Evolutionary conservation across 352 stramenopile genomes (phyloP), one percentile per base, ranked within the genome.

Genomic region (Phytophthora lateralis): DNA sequence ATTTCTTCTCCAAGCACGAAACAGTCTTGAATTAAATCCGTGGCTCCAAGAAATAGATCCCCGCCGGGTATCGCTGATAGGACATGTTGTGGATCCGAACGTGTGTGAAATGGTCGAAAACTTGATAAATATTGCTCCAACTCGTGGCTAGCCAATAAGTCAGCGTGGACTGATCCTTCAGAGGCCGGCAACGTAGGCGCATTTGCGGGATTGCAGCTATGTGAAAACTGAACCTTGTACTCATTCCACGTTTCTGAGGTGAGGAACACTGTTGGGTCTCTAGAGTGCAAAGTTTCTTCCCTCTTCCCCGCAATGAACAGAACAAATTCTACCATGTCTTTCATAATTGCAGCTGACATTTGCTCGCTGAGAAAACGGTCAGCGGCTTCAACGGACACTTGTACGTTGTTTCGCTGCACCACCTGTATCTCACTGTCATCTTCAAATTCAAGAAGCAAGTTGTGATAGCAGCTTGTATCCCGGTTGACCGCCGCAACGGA

Each of bases 391-490:
- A 73, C 45, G 3, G 85, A 86, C 1, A 48, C 35, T 6, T 73
- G 17, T 1, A 82, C 62, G 15, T 69, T 60, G 6, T 65, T 58
- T 15, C 70, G 68, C 12, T 89, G 76, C 24, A 76, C 27, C 5
- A 21, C 21, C 15, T 89, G 82, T 14, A 80, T 73, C 18, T 82
- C 63, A 10, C 57, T 77, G 35, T 90, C 74, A 57, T 92, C 82
- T 20, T 89, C 79, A 51, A 85, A 92, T 53, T 70, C 71, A 56
- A 83, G 67, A 39, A 89, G 69, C 1, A 91, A 48, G 35, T 78
- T 71, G 42, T 81, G 76, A 41, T 85, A 89, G 42, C 52, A 61
- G 15, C 61, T 75, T 17, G 69, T 69, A 56, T 93, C 83, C n/a
- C 75, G 75, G 26, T 85, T 71, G 15, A 91, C 65, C 12, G 73